Evolutionary conservation across 2,329 filamentous ascomycete species (phyloP), one percentile per base, ranked within the genome.

Genomic region (Fusarium goolgardi): DNA sequence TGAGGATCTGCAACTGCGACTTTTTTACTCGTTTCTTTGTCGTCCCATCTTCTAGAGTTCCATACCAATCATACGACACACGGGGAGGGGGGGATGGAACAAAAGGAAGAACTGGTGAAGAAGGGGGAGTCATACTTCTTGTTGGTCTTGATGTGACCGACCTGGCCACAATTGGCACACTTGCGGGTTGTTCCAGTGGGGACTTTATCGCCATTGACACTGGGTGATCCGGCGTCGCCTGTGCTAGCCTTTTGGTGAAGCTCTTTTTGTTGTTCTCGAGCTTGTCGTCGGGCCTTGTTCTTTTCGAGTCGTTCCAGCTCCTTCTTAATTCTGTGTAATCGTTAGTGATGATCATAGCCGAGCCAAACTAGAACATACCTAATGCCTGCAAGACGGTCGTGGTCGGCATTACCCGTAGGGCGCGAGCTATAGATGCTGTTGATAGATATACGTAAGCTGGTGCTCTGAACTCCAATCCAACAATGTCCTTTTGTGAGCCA

Each of bases 81-180:
- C 60, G 67, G 39, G 73, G 68, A 69, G 75, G 70, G 61, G 75
- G 76, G 11, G 13, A 20, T 65, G 73, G 74, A 59, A 59, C 49
- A 39, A 54, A 58, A 43, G 65, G 40, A 55, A 59, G 6, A 15
- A 49, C 55, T 35, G 49, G 45, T 61, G 49, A 25, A 51, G 54
- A 59, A 41, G 65, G 70, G 63, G 63, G 59, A 51, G 57, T 80
- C 85, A 81, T 87, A 96, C 93, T 97, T 98, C 83, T 97, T 97
- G 84, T 98, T 98, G 47, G 95, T 98, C 81, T 97, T 97, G 84
- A 99, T 99, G 76, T 99, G 96, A 32, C 96, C 96, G 55, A 97
- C 91, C 78, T 96, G 92, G 51, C 96, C 96, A 81, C 96, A 99
- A 79, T 97, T 98, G 71, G 96, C 96, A 81, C 96, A 99, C 82